A percentile compares a stretch with the other conserved stretches of the same genome.
Conservation (phyloP, 768 basidiomycete genomes). For the Kwoniella bestiolae region DNA sequence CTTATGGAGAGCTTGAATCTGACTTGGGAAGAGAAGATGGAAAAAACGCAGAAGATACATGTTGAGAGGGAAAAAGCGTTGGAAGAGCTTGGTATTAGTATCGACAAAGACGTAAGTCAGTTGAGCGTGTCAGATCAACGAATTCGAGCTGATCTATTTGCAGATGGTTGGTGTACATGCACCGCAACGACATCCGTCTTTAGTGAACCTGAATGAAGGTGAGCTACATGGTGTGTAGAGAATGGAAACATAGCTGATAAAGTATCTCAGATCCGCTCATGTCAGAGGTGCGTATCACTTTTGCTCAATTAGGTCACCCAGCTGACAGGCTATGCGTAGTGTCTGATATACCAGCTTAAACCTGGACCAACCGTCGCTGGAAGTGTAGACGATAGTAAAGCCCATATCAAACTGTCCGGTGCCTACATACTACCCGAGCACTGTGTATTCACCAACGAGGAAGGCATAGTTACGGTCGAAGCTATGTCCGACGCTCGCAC, state of each 20-base stretch:
- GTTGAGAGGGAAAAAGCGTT: conserved; percentile 96
- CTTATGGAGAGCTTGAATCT: conserved; percentile 90
- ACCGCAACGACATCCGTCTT: conserved; percentile 72
- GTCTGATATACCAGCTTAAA: conserved; percentile 74
- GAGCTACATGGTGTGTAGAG: conserved; percentile 24
- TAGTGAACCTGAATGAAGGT: conserved; percentile 58
- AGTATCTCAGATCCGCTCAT: conserved; percentile 81
- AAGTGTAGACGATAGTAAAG: conserved; percentile 76
- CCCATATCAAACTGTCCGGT: conserved; percentile 90
- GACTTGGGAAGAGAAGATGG: conserved; percentile 87
- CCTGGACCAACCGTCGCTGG: conserved; percentile 80
- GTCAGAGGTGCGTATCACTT: conserved; percentile 73
- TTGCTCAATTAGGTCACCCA: no score
- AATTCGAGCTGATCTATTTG: not conserved
- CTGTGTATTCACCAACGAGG: conserved; percentile 83
- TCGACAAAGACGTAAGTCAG: conserved; percentile 73
- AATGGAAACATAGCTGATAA: conserved; percentile 62
- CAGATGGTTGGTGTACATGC: conserved; percentile 93
- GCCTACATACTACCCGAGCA: conserved; percentile 90
- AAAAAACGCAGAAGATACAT: conserved; percentile 89
- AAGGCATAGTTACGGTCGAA: conserved; percentile 81
- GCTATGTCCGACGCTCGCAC: conserved; percentile 80
- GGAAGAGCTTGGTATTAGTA: conserved; percentile 95
- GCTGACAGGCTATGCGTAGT: conserved; percentile 28
- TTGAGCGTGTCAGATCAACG: not conserved